Evolutionary conservation across 306 rosid species (phyloP).

Genomic region (Calophaca sinica): DNA sequence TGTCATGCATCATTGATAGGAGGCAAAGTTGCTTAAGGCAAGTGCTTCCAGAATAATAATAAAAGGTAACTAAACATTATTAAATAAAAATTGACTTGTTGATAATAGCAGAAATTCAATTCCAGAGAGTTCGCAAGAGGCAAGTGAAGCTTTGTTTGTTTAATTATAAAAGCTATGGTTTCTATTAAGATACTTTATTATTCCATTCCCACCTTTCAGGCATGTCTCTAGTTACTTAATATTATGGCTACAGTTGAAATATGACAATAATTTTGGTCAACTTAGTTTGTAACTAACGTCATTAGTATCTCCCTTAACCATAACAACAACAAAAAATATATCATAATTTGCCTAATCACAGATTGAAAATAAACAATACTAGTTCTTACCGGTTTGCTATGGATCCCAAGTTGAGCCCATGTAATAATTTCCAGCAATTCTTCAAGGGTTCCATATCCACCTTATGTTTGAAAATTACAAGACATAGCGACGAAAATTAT

Average conservation of each 20-base stretch:
- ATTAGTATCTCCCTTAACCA: conserved; percentile 22
- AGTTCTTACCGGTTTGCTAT: conserved; percentile 86
- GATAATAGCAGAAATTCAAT: conserved; percentile 9
- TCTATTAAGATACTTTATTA: not conserved
- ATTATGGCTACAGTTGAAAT: not conserved
- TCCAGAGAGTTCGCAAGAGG: conserved; percentile 42
- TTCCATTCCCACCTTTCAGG: conserved; percentile 55
- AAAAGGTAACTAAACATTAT: conserved; percentile 39
- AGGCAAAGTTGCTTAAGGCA: conserved; percentile 49
- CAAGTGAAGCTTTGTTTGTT: conserved; percentile 23
- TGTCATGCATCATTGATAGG: conserved; percentile 44
- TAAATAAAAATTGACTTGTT: conserved; percentile 45
- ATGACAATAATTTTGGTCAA: conserved; percentile 39
- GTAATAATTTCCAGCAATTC: conserved; percentile 98
- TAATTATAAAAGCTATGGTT: conserved; percentile 30
- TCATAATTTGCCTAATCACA: conserved; percentile 19
- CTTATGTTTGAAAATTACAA: conserved; percentile 48
- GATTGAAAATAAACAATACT: not conserved
- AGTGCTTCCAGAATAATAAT: conserved; percentile 37
- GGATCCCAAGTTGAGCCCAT: conserved; percentile 99
- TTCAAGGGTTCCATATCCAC: conserved; percentile 98
- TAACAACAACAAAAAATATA: not conserved
- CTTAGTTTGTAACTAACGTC: conserved; percentile 39
- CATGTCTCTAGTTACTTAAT: conserved; percentile 38
- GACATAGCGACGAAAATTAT: conserved; percentile 35